Conservation (phyloP, 2,329 filamentous ascomycete species). For the Xylariaceae sp. region DNA sequence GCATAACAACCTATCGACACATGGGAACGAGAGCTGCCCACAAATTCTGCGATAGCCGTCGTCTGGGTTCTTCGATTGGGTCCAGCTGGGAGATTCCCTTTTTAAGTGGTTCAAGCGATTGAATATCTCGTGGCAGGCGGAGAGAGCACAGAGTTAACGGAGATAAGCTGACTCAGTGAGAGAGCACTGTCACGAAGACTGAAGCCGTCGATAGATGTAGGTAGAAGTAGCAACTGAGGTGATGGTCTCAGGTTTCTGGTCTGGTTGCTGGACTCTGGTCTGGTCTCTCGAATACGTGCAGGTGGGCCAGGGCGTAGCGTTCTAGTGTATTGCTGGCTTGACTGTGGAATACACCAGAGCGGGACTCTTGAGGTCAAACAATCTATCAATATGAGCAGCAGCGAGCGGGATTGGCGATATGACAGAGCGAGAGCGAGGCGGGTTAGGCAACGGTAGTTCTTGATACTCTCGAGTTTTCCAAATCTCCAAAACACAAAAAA, state of each 20-base stretch:
- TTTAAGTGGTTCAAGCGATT: slow-evolving; percentile 35
- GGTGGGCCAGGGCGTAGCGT: slow-evolving; percentile 2
- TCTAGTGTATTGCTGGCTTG: not conserved
- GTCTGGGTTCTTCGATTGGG: slow-evolving; percentile 9
- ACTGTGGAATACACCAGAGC: slow-evolving; percentile 2
- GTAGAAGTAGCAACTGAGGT: slow-evolving; percentile 20
- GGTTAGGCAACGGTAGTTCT: slow-evolving; percentile 22
- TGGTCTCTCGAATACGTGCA: not conserved
- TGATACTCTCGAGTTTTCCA: slow-evolving; percentile 33
- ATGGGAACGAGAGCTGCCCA: slow-evolving; percentile 4
- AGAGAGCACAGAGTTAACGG: slow-evolving; percentile 26
- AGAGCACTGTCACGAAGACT: slow-evolving; percentile 23
- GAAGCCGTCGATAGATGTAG: slow-evolving; percentile 16
- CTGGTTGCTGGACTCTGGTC: too few species aligned
- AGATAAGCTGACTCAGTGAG: slow-evolving; percentile 21
- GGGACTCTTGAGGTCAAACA: slow-evolving; percentile 10
- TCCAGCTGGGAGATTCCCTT: slow-evolving; percentile 28
- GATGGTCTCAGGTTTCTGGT: slow-evolving; percentile 3
- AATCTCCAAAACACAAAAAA: slow-evolving; percentile 45
- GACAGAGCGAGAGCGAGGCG: slow-evolving; percentile 14
- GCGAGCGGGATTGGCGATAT: slow-evolving; percentile 19
- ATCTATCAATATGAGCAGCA: slow-evolving; percentile 13
- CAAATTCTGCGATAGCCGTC: slow-evolving; percentile 9
- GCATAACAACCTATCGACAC: slow-evolving; percentile 18
- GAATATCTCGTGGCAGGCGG: slow-evolving; percentile 30